Evolutionary conservation across 257 asterid species (phyloP).

Genomic region (Jacaranda copaia): DNA sequence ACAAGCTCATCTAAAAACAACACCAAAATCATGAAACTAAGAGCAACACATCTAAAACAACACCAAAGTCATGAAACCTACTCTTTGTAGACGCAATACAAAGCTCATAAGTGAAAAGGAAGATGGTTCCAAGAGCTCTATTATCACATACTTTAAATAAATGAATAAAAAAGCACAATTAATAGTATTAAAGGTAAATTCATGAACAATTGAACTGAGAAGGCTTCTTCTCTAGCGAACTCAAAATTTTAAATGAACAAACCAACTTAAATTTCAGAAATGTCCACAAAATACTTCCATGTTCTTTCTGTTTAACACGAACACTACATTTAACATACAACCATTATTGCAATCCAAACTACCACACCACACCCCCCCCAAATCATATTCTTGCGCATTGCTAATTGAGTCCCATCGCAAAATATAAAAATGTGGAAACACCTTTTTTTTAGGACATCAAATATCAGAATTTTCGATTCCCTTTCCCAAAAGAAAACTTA

Average conservation of each 20-base stretch:
- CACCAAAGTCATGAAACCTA: constrained; percentile 19
- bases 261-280: not conserved
- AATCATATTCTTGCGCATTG: too few species aligned
- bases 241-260: constrained; percentile 15
- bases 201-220: constrained; percentile 8
- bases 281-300: not conserved
- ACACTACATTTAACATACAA: not conserved
- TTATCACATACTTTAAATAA: constrained; percentile 23
- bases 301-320: not conserved
- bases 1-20: too few species aligned
- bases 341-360: not conserved
- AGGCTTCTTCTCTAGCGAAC: constrained; percentile 1
- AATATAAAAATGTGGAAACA: too few species aligned
- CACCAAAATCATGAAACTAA: not conserved
- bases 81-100: constrained; percentile 15
- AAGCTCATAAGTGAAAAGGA: too few species aligned
- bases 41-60: constrained; percentile 28
- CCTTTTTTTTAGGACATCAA: too few species aligned
- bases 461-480: too few species aligned
- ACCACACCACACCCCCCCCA: not conserved
- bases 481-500: too few species aligned
- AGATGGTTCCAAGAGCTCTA: constrained; percentile 27
- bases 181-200: constrained; percentile 3
- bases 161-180: not conserved
- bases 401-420: too few species aligned